Evolutionary conservation across 23 red algal genomes (phyloP), one percentile per base, ranked within the genome.

Genomic region (Gracilaria gracilis): DNA sequence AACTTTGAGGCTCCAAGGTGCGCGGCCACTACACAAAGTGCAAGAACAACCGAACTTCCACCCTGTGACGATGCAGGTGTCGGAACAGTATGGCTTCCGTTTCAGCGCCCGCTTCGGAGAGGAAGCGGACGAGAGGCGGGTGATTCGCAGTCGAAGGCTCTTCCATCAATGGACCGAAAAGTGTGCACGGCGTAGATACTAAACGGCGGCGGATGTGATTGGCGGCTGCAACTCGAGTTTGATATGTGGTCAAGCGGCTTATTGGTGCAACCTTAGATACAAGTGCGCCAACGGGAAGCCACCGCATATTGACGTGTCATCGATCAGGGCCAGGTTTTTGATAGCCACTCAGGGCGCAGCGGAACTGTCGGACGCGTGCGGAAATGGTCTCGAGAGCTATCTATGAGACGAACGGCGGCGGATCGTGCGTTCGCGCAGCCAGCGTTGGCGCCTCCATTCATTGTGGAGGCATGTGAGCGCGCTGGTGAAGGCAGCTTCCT

Each of bases 191-290:
- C 96, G 25, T 98, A 75, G n/a, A n/a, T n/a, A n/a, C 49, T 95
- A 89, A 89, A 98, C 95, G 96, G 96, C 96, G 67, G 93, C 96
- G 34, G 96, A 98, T 70, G 89, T 98, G 39, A 98, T 98, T 67
- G 75, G 96, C 11, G 93, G 96, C 39, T 64, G 64, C 19, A 85
- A 93, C 67, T 98, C 95, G 89, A 93, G 53, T 93, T 92, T 27
- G 97, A 98, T 85, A 92, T 98, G 1, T 98, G 97, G 97, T 93
- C 90, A 11, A 81, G 85, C 24, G 97, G 97, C 14, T 75, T 98
- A 12, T 64, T 98, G 70, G 94, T 90, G 0, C n/a, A n/a, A n/a
- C n/a, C n/a, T n/a, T n/a, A n/a, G n/a, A n/a, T 76, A 94, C 20
- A 93, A 98, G 51, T 91, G 87, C 53, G 97, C 97, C 23, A 89